Percentiles rank a stretch among this genome's conserved stretches.
Conservation (phyloP, 768 basidiomycete species). For the Trametes villosa region DNA sequence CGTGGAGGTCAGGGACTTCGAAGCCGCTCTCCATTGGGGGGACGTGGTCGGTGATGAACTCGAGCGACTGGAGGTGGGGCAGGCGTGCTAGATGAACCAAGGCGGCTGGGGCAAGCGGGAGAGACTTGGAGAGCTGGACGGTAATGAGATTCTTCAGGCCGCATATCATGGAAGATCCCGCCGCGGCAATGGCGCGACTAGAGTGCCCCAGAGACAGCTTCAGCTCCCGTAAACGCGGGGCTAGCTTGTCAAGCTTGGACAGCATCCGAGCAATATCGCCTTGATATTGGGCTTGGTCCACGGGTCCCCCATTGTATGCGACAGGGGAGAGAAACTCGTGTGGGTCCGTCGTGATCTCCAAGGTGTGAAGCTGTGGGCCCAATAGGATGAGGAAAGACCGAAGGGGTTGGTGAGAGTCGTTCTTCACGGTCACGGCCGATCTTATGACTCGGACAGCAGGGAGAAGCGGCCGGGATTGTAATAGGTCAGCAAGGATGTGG, state of each 20-base stretch:
- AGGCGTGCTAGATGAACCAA: not conserved
- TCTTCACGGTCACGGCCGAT: not conserved
- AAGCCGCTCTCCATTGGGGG: not conserved
- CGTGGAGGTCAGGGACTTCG: too few species aligned
- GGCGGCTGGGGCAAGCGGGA: not conserved
- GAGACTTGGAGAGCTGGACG: not conserved
- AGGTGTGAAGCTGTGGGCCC: not conserved
- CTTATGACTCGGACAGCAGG: not conserved
- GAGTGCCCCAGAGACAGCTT: too few species aligned
- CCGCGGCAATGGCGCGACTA: too few species aligned
- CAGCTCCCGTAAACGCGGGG: too few species aligned
- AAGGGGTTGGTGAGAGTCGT: not conserved
- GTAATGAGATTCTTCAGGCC: not conserved
- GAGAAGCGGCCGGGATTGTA: not conserved
- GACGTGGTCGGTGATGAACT: not conserved
- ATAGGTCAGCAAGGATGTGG: not conserved
- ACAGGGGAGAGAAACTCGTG: too few species aligned
- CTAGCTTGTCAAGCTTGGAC: too few species aligned
- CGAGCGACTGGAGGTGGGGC: not conserved
- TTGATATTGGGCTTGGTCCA: too few species aligned
- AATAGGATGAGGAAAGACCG: not conserved
- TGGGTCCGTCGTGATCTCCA: not conserved
- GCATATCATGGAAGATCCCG: not conserved
- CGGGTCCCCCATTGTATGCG: too few species aligned
- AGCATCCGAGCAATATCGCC: too few species aligned